A percentile compares a stretch with the other conserved stretches of the same genome.
These are phyloP conservation scores for Blastocystis sp. DNA, from an alignment of 352 stramenopile species.

Conservation along the genomic window DNA sequence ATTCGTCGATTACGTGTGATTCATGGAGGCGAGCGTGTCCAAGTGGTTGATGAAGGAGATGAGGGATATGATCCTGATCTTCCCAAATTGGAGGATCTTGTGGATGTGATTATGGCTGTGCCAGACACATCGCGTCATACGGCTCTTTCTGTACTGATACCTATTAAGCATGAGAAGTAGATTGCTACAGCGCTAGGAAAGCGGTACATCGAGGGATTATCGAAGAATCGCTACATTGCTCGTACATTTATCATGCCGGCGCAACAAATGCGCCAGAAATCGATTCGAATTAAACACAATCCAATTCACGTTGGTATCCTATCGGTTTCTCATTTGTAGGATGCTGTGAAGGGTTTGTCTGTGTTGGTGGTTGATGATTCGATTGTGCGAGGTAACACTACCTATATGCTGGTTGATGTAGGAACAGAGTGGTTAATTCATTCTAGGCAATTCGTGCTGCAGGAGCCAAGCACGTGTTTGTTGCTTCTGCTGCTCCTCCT, in stretches of 20 bases:
- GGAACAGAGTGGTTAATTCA: constrained; percentile 65
- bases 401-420: constrained; percentile 95
- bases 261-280: constrained; percentile 89
- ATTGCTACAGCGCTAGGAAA: constrained; percentile 79
- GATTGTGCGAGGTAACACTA: constrained; percentile 96
- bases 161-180: constrained; percentile 75
- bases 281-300: constrained; percentile 96
- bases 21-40: constrained; percentile 78
- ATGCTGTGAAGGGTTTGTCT: constrained; percentile 86
- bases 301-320: constrained; percentile 85
- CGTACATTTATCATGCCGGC: constrained; percentile 99
- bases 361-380: constrained; percentile 98
- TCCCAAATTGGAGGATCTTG: constrained; percentile 84
- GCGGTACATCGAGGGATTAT: constrained; percentile 94
- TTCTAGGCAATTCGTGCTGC: constrained; percentile 82
- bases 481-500: constrained; percentile 90
- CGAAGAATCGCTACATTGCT: constrained; percentile 93
- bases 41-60: constrained; percentile 94
- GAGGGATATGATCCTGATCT: constrained; percentile 89
- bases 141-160: constrained; percentile 71
- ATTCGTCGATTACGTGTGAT: constrained; percentile 85
- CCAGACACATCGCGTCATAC: constrained; percentile 93
- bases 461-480: constrained; percentile 91
- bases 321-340: constrained; percentile 63
- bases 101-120: constrained; percentile 98